Conservation (phyloP, 2,329 filamentous ascomycete species). For the Colletotrichum lindemuthianum region DNA sequence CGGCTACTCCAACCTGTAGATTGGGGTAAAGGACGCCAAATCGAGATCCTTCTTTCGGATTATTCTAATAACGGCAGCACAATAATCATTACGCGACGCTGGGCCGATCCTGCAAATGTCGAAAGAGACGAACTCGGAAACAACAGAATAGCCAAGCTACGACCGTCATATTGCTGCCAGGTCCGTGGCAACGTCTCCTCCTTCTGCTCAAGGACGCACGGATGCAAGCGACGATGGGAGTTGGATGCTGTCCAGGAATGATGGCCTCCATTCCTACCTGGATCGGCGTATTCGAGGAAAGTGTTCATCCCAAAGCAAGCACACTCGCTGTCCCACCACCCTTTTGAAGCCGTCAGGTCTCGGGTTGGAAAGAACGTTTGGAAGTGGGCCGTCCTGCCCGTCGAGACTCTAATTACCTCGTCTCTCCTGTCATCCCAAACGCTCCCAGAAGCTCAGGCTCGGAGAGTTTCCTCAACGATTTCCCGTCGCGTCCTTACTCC, state of each 20-base stretch:
- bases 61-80: neutral
- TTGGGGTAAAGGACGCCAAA: conserved; percentile 9
- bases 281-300: conserved; percentile 1
- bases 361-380: neutral
- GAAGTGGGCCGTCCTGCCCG: neutral
- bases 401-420: conserved; percentile 3
- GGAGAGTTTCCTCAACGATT: neutral
- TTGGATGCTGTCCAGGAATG: neutral
- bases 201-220: conserved; percentile 8
- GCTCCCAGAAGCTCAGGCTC: conserved; percentile 27
- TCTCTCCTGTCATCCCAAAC: conserved; percentile 24
- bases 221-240: conserved; percentile 1
- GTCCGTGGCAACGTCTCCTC: neutral
- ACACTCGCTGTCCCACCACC: conserved; percentile 3
- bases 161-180: neutral
- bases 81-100: neutral
- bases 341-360: neutral
- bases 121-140: neutral
- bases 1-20: neutral
- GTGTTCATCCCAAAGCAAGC: conserved; percentile 25
- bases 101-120: conserved; percentile 8
- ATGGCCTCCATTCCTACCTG: conserved; percentile 10
- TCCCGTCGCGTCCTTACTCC: too few species aligned
- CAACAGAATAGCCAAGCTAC: neutral
- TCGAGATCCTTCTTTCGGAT: conserved; percentile 19